Evolutionary conservation across 176 grass and related monocot genomes (phyloP).

Genomic region (Triticum aestivum): IWGSC_CS_RefSeq_v2.1 NC_057794.1:519817641-519818140

Average conservation of each 20-base stretch:
- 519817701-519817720: neutral
- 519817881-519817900: conserved; percentile 70
- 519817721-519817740: neutral
- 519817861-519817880: conserved; percentile 61
- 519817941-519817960: conserved; percentile 69
- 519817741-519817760: conserved; percentile 17
- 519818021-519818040: neutral
- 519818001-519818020: neutral
- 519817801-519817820: conserved; percentile 1
- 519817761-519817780: neutral
- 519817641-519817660: neutral
- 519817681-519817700: neutral
- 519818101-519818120: neutral
- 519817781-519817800: neutral
- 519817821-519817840: conserved; percentile 41
- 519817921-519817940: conserved; percentile 42
- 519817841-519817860: conserved; percentile 87
- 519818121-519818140: neutral
- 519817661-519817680: conserved; percentile 25
- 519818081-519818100: neutral
- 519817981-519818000: conserved; percentile 1
- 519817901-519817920: conserved; percentile 78
- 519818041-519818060: neutral
- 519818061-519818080: neutral
- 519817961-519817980: conserved; percentile 49